Evolutionary conservation across 768 basidiomycete species (phyloP), one percentile per base, ranked within the genome.

Genomic region (Dacryopinax spathularia): DNA sequence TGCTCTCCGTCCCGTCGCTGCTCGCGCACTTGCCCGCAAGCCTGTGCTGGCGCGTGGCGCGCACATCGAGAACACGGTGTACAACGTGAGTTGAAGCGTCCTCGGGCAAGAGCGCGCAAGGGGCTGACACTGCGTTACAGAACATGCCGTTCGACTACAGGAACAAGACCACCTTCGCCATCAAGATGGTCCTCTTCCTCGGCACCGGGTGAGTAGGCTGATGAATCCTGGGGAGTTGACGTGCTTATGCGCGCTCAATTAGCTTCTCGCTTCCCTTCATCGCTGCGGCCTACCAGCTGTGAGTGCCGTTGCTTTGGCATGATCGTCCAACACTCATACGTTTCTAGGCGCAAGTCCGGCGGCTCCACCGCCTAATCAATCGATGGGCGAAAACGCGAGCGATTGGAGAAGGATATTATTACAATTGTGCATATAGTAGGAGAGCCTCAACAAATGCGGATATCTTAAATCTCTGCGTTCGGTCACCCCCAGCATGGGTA

Each of bases 11-110:
- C 65, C 65, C 39, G 44, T 62, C 60, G 62, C 63, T 44, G 20
- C 62, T 16, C 62, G 63, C 35, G 34, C 60, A 34, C 5, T 27
- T 27, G 62, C 31, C 44, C 15, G 64, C 2, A 78, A 79, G 62
- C 79, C 72, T 68, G 81, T 78, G 43, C 75, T 84, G 61, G 84
- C 84, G 68, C 81, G 85, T 65, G 84, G 86, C 76, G 56, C 77
- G 72, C 34, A 72, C 44, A 27, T 65, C 60, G 48, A 64, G 34
- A 60, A 68, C 41, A 64, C 66, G 33, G 36, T 9, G 22, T 36
- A 44, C 20, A 60, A 63, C 65, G 62, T 65, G 39, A 61, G 65
- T 35, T 25, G 15, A 29, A 13, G 5, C 31, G 25, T 13, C 48
- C 4, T 3, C 3, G 6, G 10, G 6, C 25, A 18, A 27, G 3